Evolutionary conservation across 352 stramenopile genomes (phyloP), one percentile per base, ranked within the genome.

Genomic region (Phytophthora tubulina): DNA sequence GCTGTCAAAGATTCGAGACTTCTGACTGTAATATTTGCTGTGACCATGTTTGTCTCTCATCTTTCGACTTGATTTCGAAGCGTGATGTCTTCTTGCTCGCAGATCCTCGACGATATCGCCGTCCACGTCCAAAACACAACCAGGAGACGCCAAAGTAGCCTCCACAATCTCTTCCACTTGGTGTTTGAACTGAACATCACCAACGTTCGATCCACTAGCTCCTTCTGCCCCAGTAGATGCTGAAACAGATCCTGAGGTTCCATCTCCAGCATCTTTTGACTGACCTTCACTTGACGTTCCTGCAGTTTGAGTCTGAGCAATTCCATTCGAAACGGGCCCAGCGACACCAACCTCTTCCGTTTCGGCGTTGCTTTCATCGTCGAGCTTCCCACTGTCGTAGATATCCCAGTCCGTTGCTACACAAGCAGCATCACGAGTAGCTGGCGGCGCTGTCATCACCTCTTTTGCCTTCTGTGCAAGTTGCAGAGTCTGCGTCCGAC

Each of bases 341-440:
- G 53, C 31, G 36, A 66, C 68, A n/a, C 49, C 48, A 15, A 59
- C 38, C 0, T 84, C 76, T 11, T 79, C 76, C n/a, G 53, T 53
- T 15, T 84, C 76, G 11, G 53, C 59, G 38, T 75, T 79, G 14
- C 5, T 70, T 5, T 76, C 64, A 7, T 80, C 69, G 14, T 79
- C 63, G 4, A 76, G 38, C 51, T 78, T 78, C 0, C 35, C 50
- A 32, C 80, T 90, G 70, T 97, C 91, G 46, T 88, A 95, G 58
- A 97, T 97, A 66, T 96, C 91, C 90, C 90, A 97, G 58, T 92
- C 79, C 1, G 89, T 96, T 2, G 88, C 88, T 42, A 84, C 79
- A 62, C 84, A 91, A 9, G 89, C 82, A 32, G 76, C 86, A 72
- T 94, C 85, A 21, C 82, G 77, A 36, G 89, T 96, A n/a, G 85